These are phyloP conservation scores for Hawksworthiomyces lignivorus DNA, from an alignment of 2,329 filamentous ascomycete genomes.

Conservation along the genomic window DNA sequence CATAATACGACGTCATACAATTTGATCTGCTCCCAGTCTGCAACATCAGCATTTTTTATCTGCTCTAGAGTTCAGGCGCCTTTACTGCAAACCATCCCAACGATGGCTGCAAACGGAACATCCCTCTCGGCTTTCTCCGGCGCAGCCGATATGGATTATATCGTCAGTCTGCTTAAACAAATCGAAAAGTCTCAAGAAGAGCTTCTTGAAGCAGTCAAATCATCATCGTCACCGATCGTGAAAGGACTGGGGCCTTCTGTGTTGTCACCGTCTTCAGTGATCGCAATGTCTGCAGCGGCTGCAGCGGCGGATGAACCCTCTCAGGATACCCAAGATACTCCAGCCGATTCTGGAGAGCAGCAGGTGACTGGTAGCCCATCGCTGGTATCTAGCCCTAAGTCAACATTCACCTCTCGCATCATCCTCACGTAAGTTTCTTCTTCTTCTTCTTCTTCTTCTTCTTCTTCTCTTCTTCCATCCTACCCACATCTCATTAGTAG, in stretches of 20 bases:
- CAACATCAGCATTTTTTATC: too few species aligned
- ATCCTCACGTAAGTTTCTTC: constrained; percentile 40
- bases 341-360: constrained; percentile 9
- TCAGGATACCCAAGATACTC: constrained; percentile 6
- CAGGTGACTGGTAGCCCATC: constrained; percentile 14
- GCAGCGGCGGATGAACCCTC: constrained; percentile 17
- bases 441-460: not conserved
- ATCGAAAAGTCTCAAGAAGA: constrained; percentile 35
- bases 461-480: not conserved
- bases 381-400: constrained; percentile 28
- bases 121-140: not conserved
- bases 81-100: too few species aligned
- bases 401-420: constrained; percentile 45
- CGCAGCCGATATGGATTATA: constrained; percentile 24
- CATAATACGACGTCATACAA: too few species aligned
- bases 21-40: too few species aligned
- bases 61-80: too few species aligned
- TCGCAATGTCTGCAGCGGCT: not conserved
- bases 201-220: constrained; percentile 32
- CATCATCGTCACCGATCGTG: not conserved
- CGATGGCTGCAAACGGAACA: constrained; percentile 15
- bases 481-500: too few species aligned
- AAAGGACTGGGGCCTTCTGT: too few species aligned
- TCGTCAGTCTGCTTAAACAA: constrained; percentile 23
- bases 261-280: not conserved